Percentiles rank a stretch among this genome's conserved stretches.
Conservation (phyloP, 768 basidiomycete genomes). For the Tylopilus cervinicoccineus region DNA sequence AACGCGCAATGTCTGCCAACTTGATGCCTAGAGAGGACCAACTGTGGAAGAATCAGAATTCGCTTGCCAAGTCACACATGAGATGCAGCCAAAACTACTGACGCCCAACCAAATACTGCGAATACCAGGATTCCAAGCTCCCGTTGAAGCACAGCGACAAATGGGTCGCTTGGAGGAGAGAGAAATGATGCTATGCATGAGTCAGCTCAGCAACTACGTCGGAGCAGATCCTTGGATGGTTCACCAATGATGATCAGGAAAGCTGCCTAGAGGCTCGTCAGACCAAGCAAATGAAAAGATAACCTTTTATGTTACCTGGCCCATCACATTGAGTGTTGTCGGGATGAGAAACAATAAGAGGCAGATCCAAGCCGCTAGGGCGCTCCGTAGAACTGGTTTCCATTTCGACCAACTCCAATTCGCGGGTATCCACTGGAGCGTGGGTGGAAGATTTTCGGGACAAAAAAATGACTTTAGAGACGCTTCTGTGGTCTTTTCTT, state of each 20-base stretch:
- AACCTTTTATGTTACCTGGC: constrained; percentile 53
- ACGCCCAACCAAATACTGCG: constrained; percentile 56
- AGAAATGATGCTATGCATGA: constrained; percentile 49
- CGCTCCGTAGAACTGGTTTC: constrained; percentile 62
- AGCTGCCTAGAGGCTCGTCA: constrained; percentile 41
- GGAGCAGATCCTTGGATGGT: not conserved
- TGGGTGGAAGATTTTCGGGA: constrained; percentile 23
- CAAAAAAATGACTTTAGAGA: not conserved
- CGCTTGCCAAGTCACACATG: not conserved
- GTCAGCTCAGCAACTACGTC: not conserved
- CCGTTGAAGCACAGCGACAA: constrained; percentile 63
- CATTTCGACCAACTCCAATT: constrained; percentile 57
- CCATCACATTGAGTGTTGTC: constrained; percentile 43
- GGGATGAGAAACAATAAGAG: constrained; percentile 58
- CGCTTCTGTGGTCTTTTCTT: not conserved
- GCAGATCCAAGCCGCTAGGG: constrained; percentile 59
- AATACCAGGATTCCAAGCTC: constrained; percentile 53
- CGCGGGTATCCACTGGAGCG: constrained; percentile 51
- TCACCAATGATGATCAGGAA: constrained; percentile 63
- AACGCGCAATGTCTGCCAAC: constrained; percentile 55
- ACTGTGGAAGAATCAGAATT: constrained; percentile 30
- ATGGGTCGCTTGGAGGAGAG: constrained; percentile 65
- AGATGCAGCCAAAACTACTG: constrained; percentile 24
- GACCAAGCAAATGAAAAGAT: not conserved
- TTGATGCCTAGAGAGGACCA: constrained; percentile 67